phyloP scores from a whole-genome alignment of 2,329 filamentous ascomycete species.

The Penicillium sp. region DNA sequence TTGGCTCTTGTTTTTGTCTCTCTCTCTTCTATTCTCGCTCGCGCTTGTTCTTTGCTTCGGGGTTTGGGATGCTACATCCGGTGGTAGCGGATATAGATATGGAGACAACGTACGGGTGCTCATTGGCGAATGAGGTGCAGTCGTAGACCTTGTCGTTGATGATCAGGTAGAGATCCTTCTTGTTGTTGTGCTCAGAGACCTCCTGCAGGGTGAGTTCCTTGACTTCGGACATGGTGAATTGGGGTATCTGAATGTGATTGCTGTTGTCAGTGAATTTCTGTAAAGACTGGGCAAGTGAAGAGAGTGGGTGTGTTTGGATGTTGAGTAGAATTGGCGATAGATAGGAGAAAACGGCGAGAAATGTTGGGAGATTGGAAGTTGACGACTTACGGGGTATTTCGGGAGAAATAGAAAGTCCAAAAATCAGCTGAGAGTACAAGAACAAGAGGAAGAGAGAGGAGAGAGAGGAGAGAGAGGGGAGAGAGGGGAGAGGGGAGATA shows the following conservation, averaged over 20 bases:
- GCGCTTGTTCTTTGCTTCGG: neutral
- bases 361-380: neutral
- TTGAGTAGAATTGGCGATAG: constrained; percentile 6
- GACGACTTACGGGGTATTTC: neutral
- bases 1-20: neutral
- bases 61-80: constrained; percentile 2
- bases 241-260: neutral
- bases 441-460: neutral
- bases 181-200: constrained; percentile 75
- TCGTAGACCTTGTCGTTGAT: constrained; percentile 98
- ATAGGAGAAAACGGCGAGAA: constrained; percentile 4
- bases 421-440: neutral
- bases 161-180: constrained; percentile 84
- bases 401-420: neutral
- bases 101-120: constrained; percentile 67
- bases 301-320: constrained; percentile 2
- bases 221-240: constrained; percentile 46
- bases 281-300: neutral
- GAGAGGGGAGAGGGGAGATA: neutral
- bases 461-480: no score
- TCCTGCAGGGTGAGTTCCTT: constrained; percentile 66
- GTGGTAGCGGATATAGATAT: neutral
- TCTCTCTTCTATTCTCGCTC: neutral
- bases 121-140: constrained; percentile 77
- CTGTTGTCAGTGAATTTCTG: neutral